Evolutionary conservation across 495 filamentous ascomycete genomes (phyloP), one percentile per base, ranked within the genome.

Genomic region (Haplographium delicatum): DNA sequence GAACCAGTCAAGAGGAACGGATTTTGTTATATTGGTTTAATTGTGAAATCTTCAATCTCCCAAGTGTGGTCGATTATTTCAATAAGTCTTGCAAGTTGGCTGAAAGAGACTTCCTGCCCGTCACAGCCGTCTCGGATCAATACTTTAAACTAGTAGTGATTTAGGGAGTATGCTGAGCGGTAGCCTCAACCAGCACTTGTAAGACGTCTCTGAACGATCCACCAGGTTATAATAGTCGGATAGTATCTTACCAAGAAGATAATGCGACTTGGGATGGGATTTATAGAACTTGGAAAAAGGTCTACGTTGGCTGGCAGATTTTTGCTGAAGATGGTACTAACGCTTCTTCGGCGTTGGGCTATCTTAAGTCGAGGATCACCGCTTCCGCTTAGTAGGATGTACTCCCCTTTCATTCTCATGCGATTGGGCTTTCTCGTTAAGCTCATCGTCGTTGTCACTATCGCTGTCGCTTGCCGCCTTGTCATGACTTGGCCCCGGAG

Each of bases 61-160:
- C 49, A 44, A 0, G 50, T 27, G 45, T 53, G 44, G 44, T 38
- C 37, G 28, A 45, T 28, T 38, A 49, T 53, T 23, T 34, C 50
- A 33, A 57, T 53, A 27, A 57, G 44, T 38, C 22, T 42, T n/a
- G 44, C 20, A 50, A 48, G n/a, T 44, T 57, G 50, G 50, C 49
- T 45, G 19, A 57, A 57, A 49, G 54, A 53, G 42, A 65, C 53
- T 47, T 74, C 71, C 38, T 75, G 59, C 0, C 72, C 73, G n/a
- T 73, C 72, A 42, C 72, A 73, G 41, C 75, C 70, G 51, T 78
- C 74, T 46, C 74, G 74, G 48, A 78, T 73, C 11, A 78, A 58
- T 61, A 75, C 50, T 4, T 72, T 79, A 24, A 76, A 72, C 16
- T 15, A 39, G 16, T 3, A 39, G 35, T 11, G 22, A 2, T 11